Evolutionary conservation across 164 flowering plant species (phyloP).

Genomic region (Aristolochia fimbriata): DNA sequence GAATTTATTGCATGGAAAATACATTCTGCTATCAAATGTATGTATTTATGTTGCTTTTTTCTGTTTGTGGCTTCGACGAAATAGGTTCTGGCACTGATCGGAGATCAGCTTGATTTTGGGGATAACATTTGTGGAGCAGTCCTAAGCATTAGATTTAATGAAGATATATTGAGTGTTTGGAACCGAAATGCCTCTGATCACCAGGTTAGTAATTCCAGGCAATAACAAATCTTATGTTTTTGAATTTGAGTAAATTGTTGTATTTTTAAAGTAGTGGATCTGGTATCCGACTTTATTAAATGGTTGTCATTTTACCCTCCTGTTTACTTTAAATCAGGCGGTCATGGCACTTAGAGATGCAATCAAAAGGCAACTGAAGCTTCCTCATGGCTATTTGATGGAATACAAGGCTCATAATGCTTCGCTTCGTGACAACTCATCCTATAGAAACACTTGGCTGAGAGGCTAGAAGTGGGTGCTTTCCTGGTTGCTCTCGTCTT

Average conservation of each 20-base stretch:
- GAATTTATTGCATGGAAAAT: no score
- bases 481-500: no score
- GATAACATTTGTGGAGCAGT: slow-evolving; percentile 93
- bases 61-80: slow-evolving; percentile 1
- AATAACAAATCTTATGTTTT: neutral
- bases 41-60: neutral
- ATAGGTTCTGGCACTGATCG: slow-evolving; percentile 89
- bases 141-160: slow-evolving; percentile 83
- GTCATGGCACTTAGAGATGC: slow-evolving; percentile 86
- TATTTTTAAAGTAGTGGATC: no score
- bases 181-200: slow-evolving; percentile 91
- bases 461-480: slow-evolving; percentile 41
- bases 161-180: slow-evolving; percentile 94
- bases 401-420: slow-evolving; percentile 97
- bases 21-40: no score
- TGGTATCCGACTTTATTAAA: neutral
- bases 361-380: slow-evolving; percentile 80
- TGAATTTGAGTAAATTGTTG: neutral
- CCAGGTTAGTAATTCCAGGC: slow-evolving; percentile 41
- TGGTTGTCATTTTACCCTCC: neutral
- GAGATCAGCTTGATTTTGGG: slow-evolving; percentile 87
- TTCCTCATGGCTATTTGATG: slow-evolving; percentile 87
- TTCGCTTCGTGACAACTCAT: slow-evolving; percentile 86
- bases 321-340: slow-evolving; percentile 31
- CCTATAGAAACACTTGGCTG: slow-evolving; percentile 91